Evolutionary conservation across 140 eudicot species (phyloP).

Genomic region (Stevia rebaudiana): DNA sequence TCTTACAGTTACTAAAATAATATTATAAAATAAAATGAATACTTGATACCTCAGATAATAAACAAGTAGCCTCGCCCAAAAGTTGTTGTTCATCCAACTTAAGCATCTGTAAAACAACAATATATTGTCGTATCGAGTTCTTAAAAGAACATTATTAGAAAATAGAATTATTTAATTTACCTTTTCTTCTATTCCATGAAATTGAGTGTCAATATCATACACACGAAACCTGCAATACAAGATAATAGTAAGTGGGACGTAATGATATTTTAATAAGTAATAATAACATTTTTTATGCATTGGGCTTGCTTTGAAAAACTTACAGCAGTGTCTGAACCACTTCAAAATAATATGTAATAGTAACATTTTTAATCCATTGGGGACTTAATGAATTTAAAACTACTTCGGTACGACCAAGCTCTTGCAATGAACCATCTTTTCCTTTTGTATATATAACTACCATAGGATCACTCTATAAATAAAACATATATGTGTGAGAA

Average conservation of each 20-base stretch:
- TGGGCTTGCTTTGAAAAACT: constrained; percentile 28
- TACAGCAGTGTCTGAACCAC: constrained; percentile 80
- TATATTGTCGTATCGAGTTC: background rate
- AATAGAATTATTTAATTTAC: constrained; percentile 33
- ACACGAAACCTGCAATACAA: constrained; percentile 67
- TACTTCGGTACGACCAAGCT: constrained; percentile 93
- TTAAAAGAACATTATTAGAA: background rate
- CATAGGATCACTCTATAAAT: constrained; percentile 89
- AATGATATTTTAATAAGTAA: no score
- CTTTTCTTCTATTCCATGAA: constrained; percentile 72
- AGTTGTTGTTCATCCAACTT: constrained; percentile 88
- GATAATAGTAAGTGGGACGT: constrained; percentile 9
- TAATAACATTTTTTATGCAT: no score
- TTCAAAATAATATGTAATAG: constrained; percentile 71
- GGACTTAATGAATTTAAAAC: constrained; percentile 74
- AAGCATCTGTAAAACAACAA: constrained; percentile 51
- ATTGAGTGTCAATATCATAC: constrained; percentile 90
- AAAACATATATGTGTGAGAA: constrained; percentile 24
- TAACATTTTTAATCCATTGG: constrained; percentile 68
- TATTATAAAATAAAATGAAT: background rate
- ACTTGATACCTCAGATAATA: constrained; percentile 60
- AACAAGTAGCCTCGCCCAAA: constrained; percentile 84
- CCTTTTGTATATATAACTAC: constrained; percentile 59
- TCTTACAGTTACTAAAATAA: constrained; percentile 12
- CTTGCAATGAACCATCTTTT: constrained; percentile 77